Percentiles rank a stretch among this genome's conserved stretches.
These are phyloP conservation scores for Rhodotorula sp. DNA, from an alignment of 1,284 basidiomycete genomes.

Conservation along the genomic window DNA sequence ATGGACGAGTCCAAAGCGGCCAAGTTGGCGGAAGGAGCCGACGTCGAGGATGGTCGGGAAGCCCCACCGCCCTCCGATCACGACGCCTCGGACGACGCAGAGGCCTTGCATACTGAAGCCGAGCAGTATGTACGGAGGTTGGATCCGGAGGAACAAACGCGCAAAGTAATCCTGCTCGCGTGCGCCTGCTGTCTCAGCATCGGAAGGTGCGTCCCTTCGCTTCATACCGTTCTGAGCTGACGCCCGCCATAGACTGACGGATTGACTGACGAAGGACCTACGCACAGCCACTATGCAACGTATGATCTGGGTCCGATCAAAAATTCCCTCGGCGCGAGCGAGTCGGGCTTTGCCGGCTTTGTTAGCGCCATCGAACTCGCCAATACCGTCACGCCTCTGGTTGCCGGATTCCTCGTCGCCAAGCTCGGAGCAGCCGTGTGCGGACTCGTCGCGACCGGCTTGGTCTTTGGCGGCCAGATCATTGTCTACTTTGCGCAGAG, in stretches of 20 bases:
- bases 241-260: too few species aligned
- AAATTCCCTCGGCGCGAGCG: conserved; percentile 15
- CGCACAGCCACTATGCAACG: conserved; percentile 22
- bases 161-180: background rate
- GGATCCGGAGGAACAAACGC: background rate
- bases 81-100: background rate
- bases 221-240: background rate
- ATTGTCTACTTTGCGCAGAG: conserved; percentile 20
- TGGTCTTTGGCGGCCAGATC: conserved; percentile 24
- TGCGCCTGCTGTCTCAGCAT: conserved; percentile 21
- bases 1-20: background rate
- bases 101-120: background rate
- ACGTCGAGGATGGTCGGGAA: background rate
- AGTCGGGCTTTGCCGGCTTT: conserved; percentile 23
- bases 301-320: conserved; percentile 36
- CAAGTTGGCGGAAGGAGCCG: background rate
- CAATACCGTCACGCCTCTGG: conserved; percentile 34
- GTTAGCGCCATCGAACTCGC: conserved; percentile 29
- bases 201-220: conserved; percentile 9
- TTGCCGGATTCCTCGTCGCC: conserved; percentile 23
- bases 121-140: background rate
- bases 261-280: too few species aligned
- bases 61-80: too few species aligned
- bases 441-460: conserved; percentile 27
- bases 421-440: conserved; percentile 26